Evolutionary conservation across 2,329 filamentous ascomycete species (phyloP).

Genomic region (Hymenoscyphus albidus): DNA sequence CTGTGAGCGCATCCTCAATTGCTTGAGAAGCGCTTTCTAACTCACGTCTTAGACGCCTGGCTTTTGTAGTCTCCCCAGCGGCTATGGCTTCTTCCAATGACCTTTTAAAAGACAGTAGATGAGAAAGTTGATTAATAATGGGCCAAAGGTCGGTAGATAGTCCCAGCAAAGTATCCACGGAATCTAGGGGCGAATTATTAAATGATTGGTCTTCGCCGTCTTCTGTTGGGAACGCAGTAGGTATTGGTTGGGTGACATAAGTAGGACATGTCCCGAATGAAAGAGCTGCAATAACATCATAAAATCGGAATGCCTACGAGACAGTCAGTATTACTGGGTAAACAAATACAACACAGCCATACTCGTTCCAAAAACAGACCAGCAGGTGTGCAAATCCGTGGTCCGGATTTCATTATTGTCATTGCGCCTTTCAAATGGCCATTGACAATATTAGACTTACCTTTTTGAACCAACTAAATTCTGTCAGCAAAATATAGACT

Average conservation of each 20-base stretch:
- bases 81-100: constrained; percentile 46
- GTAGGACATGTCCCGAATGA: constrained; percentile 57
- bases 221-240: constrained; percentile 45
- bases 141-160: constrained; percentile 62
- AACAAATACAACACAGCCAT: constrained; percentile 20
- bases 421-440: constrained; percentile 60
- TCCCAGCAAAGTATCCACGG: constrained; percentile 50
- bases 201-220: constrained; percentile 41
- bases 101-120: constrained; percentile 49
- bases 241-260: constrained; percentile 46
- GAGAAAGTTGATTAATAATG: constrained; percentile 57
- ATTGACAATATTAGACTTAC: constrained; percentile 56
- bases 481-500: constrained; percentile 7
- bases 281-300: constrained; percentile 61
- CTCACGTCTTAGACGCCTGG: constrained; percentile 28
- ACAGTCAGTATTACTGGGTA: background rate
- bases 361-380: constrained; percentile 57
- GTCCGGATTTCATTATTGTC: constrained; percentile 53
- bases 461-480: constrained; percentile 56
- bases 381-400: constrained; percentile 46
- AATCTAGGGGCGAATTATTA: constrained; percentile 44
- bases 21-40: constrained; percentile 43
- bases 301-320: constrained; percentile 59
- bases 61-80: constrained; percentile 37
- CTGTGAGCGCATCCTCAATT: constrained; percentile 51